These are phyloP conservation scores for Heterobasidion irregulare DNA, from an alignment of 1,284 basidiomycete genomes.

Conservation along the genomic window DNA sequence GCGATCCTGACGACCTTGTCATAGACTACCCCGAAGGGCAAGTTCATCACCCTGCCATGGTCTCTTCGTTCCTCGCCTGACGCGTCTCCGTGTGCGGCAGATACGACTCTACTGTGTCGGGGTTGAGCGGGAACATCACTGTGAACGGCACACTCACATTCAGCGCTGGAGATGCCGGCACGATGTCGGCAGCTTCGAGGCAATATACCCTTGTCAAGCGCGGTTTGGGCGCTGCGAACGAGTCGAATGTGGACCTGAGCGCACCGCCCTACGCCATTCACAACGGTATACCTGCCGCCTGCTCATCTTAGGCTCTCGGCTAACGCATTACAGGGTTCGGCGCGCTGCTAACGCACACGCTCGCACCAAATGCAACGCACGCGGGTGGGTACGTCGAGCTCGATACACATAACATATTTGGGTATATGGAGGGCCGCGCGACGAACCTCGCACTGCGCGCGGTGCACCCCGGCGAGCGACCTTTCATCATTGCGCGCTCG, in stretches of 20 bases:
- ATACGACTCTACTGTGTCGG: constrained; percentile 54
- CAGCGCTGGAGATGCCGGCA: constrained; percentile 13
- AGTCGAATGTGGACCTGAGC: constrained; percentile 41
- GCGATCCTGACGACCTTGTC: constrained; percentile 40
- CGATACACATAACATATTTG: constrained; percentile 60
- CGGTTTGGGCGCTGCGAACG: constrained; percentile 36
- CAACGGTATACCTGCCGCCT: constrained; percentile 37
- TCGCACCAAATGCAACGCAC: constrained; percentile 57
- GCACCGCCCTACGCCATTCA: constrained; percentile 63
- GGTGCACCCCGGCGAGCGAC: constrained; percentile 45
- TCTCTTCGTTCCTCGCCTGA: background rate
- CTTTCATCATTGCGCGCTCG: constrained; percentile 59
- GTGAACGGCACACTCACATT: constrained; percentile 60
- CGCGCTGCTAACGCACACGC: constrained; percentile 36
- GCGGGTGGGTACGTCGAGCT: constrained; percentile 44
- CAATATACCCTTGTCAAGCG: constrained; percentile 18
- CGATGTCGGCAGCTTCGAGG: background rate
- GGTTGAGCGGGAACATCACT: constrained; percentile 68
- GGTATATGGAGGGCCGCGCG: constrained; percentile 54
- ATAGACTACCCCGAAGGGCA: constrained; percentile 58
- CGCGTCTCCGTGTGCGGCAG: constrained; percentile 21
- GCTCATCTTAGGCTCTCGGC: background rate
- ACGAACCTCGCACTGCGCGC: constrained; percentile 47
- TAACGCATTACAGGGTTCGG: constrained; percentile 28
- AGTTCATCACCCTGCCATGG: constrained; percentile 2